Evolutionary conservation across 1,284 basidiomycete genomes (phyloP).

Genomic region (Rhodotorula glutinis): DNA sequence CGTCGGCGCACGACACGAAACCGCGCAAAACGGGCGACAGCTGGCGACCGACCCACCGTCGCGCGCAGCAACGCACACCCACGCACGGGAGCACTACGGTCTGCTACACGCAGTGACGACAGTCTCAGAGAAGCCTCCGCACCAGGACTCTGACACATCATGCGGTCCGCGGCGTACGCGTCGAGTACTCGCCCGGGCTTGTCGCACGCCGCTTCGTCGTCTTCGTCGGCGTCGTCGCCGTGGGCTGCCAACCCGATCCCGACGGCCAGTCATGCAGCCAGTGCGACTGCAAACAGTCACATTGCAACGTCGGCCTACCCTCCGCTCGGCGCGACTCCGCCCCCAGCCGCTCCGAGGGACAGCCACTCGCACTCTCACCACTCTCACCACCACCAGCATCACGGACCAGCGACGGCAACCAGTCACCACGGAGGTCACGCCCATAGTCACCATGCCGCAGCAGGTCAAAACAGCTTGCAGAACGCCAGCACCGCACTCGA

Average conservation of each 20-base stretch:
- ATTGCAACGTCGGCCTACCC: background rate
- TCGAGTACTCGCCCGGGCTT: background rate
- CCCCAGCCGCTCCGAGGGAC: background rate
- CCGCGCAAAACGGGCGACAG: no score
- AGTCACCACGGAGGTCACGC: background rate
- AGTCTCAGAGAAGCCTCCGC: no score
- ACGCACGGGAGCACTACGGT: no score
- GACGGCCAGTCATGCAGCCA: background rate
- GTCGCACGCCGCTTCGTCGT: background rate
- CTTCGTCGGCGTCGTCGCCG: conserved; percentile 11
- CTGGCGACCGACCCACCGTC: no score
- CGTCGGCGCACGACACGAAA: no score
- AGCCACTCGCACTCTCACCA: background rate
- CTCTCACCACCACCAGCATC: background rate
- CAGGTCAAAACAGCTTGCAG: conserved; percentile 12
- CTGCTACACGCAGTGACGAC: no score
- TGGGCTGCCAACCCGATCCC: conserved; percentile 8
- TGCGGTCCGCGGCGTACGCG: background rate
- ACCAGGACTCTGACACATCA: background rate
- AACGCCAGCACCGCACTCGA: conserved; percentile 33
- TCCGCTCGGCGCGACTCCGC: background rate
- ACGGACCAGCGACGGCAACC: no score
- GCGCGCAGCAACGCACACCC: no score
- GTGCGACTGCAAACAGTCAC: background rate
- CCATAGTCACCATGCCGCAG: background rate